Conservation (phyloP, 2,329 filamentous ascomycete genomes). For the Cryphonectria radicalis region DNA sequence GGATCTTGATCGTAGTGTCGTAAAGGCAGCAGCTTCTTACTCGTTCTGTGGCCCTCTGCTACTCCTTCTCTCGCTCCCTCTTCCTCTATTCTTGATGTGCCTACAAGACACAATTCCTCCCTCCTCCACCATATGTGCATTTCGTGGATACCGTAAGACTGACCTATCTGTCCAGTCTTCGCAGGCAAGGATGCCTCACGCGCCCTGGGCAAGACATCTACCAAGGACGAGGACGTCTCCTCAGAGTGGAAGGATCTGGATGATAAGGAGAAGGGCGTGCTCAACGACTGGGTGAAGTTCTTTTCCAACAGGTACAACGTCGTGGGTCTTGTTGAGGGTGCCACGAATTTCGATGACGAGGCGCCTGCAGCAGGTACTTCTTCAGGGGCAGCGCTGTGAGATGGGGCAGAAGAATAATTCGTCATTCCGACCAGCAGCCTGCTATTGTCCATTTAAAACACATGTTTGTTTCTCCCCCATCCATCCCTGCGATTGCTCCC, state of each 20-base stretch:
- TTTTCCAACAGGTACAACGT: slow-evolving; percentile 98
- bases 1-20: background rate
- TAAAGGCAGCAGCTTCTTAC: background rate
- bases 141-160: background rate
- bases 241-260: slow-evolving; percentile 82
- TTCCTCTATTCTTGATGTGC: background rate
- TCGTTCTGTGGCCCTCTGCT: background rate
- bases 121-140: background rate
- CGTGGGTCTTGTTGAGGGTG: slow-evolving; percentile 68
- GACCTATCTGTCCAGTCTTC: slow-evolving; percentile 70
- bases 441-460: background rate
- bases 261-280: slow-evolving; percentile 81
- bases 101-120: background rate
- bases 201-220: slow-evolving; percentile 83
- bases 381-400: slow-evolving; percentile 11
- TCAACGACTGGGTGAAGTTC: slow-evolving; percentile 94
- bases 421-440: background rate
- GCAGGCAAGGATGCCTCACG: slow-evolving; percentile 95
- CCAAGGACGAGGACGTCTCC: slow-evolving; percentile 80
- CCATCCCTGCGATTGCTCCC: background rate
- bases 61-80: background rate
- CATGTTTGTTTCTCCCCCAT: background rate
- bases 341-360: slow-evolving; percentile 56
- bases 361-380: slow-evolving; percentile 13
- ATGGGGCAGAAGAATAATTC: background rate